Evolutionary conservation across 2,329 filamentous ascomycete species (phyloP), one percentile per base, ranked within the genome.

Genomic region (Neofusicoccum sp.): DNA sequence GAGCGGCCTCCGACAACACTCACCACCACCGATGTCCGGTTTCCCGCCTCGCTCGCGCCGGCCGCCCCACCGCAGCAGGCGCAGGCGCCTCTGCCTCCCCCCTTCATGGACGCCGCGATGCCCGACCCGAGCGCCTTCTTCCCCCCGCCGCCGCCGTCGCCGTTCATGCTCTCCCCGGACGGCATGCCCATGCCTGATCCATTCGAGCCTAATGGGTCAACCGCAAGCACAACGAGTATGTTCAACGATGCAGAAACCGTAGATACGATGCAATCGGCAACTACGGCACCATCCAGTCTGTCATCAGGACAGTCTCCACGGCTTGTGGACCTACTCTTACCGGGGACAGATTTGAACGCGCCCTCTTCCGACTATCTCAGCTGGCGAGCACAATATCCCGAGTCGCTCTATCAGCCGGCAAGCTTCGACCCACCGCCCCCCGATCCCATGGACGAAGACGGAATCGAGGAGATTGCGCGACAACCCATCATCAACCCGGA

Each of bases 401-500:
- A 73, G 44, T 66, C 68, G 6, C 66, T 75, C 58, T 74, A 73
- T 58, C 69, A 71, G 45, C 69, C 69, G 3, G 64, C 68, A 2
- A 64, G 64, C n/a, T 68, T 70, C 28, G 69, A 71, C 6, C 70
- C 67, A 20, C 34, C 30, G 7, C 68, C 70, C 40, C 65, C 67
- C 31, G 66, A 73, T 9, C 64, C 69, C 26, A 64, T 68, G 44
- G 63, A 67, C 4, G 64, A 75, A 45, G 76, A 80, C 14, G 80
- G 82, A 41, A 73, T 85, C 11, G 84, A 86, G 67, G 83, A 86
- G 59, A 79, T 86, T 44, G 73, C 82, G 20, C 76, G 82, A 38
- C 69, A 71, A 49, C 67, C 71, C 11, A 67, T 73, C 43, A 65
- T 71, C 9, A 69, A 75, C 20, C 62, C 67, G 6, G 67, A 69